phyloP scores from a whole-genome alignment of 179 eudicot genomes.

The Gypsophila paniculata region DNA sequence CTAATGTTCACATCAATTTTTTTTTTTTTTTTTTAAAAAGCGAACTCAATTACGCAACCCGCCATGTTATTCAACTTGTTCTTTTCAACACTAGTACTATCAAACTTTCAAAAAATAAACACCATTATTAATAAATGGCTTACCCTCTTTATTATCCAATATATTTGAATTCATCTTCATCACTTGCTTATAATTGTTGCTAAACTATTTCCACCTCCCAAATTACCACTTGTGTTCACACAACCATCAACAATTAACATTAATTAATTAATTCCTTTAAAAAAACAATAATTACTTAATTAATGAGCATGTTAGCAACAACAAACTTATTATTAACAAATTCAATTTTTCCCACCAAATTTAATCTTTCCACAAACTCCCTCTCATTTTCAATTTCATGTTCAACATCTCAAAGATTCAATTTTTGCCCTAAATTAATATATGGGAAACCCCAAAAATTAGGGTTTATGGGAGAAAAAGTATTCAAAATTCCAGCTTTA shows the following conservation, averaged over 20 bases:
- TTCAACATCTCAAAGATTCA: neutral
- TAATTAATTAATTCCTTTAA: too few species aligned
- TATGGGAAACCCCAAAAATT: conserved; percentile 13
- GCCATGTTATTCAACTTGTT: neutral
- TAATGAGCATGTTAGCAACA: conserved; percentile 27
- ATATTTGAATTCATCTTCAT: neutral
- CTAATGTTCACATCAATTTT: too few species aligned
- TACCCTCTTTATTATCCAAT: neutral
- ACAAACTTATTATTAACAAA: conserved; percentile 17
- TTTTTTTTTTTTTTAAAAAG: too few species aligned
- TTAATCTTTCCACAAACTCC: neutral
- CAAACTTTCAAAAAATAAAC: conserved; percentile 4
- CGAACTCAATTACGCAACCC: neutral
- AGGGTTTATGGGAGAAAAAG: conserved; percentile 24
- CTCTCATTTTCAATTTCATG: conserved; percentile 10
- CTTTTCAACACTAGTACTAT: neutral
- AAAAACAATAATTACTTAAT: too few species aligned
- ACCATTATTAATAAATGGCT: neutral
- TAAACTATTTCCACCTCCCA: neutral
- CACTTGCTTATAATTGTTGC: neutral
- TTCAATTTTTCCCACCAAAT: conserved; percentile 21
- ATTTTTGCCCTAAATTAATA: conserved; percentile 12
- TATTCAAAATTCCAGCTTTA: conserved; percentile 21
- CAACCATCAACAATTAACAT: neutral
- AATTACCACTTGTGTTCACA: neutral